These are phyloP conservation scores for Clarireedia homoeocarpa DNA, from an alignment of 2,329 filamentous ascomycete species.

Conservation along the genomic window DNA sequence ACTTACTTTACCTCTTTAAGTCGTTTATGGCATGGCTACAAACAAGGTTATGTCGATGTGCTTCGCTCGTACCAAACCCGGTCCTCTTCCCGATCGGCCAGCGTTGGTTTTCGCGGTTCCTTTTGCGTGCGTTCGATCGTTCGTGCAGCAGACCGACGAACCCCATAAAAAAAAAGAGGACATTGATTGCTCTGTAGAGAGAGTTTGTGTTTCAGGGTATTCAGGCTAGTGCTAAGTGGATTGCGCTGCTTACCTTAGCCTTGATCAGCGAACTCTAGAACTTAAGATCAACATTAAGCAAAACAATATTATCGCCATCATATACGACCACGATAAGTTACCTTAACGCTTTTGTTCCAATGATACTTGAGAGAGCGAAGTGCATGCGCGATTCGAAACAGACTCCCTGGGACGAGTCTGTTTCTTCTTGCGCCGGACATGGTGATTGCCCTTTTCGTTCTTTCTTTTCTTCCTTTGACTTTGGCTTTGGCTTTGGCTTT, in stretches of 20 bases:
- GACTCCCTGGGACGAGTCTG: neutral
- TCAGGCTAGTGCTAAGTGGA: neutral
- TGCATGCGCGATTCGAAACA: neutral
- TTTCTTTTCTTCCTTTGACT: neutral
- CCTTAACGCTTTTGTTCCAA: no score
- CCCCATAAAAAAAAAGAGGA: neutral
- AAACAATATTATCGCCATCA: neutral
- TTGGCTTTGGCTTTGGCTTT: neutral
- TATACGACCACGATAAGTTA: no score
- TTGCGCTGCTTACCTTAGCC: neutral
- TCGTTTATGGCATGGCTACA: neutral
- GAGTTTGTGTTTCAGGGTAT: slow-evolving; percentile 6
- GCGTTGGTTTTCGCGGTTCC: neutral
- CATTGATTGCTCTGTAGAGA: neutral
- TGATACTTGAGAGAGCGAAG: no score
- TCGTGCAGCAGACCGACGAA: neutral
- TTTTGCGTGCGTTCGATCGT: neutral
- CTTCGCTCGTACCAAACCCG: neutral
- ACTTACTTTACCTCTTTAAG: neutral
- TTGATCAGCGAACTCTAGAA: neutral
- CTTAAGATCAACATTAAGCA: slow-evolving; percentile 5
- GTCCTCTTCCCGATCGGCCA: neutral
- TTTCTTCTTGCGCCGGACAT: neutral
- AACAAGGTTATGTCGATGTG: neutral
- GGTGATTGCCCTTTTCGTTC: neutral